Base-by-base conservation (phyloP, 2,329 filamentous ascomycete genomes). In the Paecilomyces niveus region DNA sequence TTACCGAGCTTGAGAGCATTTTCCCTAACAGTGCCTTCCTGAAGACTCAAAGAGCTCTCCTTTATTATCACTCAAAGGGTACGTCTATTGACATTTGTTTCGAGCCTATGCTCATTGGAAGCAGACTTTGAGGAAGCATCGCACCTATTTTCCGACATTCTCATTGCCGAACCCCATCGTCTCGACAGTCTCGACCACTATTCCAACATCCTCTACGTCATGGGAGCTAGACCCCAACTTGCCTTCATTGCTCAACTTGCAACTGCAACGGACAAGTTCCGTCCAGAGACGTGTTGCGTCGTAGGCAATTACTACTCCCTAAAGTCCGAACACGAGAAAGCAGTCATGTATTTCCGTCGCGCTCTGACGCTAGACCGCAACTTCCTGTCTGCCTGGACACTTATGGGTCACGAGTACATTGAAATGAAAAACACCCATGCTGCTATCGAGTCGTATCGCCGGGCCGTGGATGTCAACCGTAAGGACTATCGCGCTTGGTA, bases 401-500 rank as follows among this genome's bases (percentile, higher is more conserved):
- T 99, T 1, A 97, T 99, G 93, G 94, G 94, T 1, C 94, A 99
- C 73, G 94, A 99, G 73, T 99, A 97, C 67, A 92, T 97, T 57
- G 94, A 99, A 74, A 86, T 99, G 75, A 99, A 97, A 70, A 99
- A 99, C 71, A 97, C 93, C 0, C 94, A 99, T 69, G 93, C 94
- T 0, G 94, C 94, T 8, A 97, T 99, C 61, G 94, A 99, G 73
- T 96, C 91, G 1, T 99, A 99, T 70, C 86, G 94, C 1, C 88
- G 94, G 50, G 94, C 94, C 1, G 93, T 99, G 1, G 94, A 99
- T 68, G 90, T 94, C 65, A 97, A 99, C 69, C 86, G 93, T 33
- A 90, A 94, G 66, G 94, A 99, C 72, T 97, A 97, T 72, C 89
- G 94, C 58, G 94, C 94, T 3, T 99, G 94, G 94, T 97, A 99